Evolutionary conservation across 2,329 filamentous ascomycete species (phyloP), one percentile per base, ranked within the genome.

Genomic region (Tetracladium maxilliforme): DNA sequence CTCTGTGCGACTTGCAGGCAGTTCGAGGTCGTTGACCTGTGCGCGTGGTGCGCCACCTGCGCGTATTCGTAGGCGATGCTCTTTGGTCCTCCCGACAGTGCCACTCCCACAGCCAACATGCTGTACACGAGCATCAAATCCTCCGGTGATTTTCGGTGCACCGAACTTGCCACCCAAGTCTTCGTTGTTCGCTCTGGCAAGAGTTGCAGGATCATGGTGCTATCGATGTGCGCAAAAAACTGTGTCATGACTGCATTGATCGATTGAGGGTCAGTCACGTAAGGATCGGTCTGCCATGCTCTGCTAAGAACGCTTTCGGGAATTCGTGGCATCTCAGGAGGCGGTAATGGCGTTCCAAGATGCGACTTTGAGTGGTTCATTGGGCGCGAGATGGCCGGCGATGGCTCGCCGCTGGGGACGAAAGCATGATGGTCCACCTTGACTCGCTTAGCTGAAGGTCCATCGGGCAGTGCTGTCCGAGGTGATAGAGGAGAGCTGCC

Each of bases 61-160:
- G 18, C 9, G 9, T 19, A n/a, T n/a, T 19, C 18, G 18, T n/a
- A n/a, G 18, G 18, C 18, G 18, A 51, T 49, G 13, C 43, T 34
- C 27, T 44, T 47, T 2, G 45, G 41, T 6, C 51, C 52, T 19
- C 43, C 48, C n/a, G 52, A 51, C 13, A 53, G 33, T n/a, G 44
- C 40, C 17, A n/a, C n/a, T n/a, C n/a, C n/a, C n/a, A n/a, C n/a
- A n/a, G 67, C 60, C 31, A 76, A 52, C 36, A 73, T 56, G 2
- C 62, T 56, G 39, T 75, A 72, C 7, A 75, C 47, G 4, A 74
- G 49, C 61, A 72, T 69, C 20, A 62, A 51, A 37, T 74, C 68
- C 20, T 64, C 56, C 12, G 49, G 44, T 10, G 52, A 58, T 36
- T 67, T 70, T 8, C 54, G 34, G 4, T 24, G 45, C n/a, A 39